Percentiles rank a stretch among this genome's conserved stretches.
Conservation (phyloP, 2,329 filamentous ascomycete genomes). For the Paramyrothecium sp. region DNA sequence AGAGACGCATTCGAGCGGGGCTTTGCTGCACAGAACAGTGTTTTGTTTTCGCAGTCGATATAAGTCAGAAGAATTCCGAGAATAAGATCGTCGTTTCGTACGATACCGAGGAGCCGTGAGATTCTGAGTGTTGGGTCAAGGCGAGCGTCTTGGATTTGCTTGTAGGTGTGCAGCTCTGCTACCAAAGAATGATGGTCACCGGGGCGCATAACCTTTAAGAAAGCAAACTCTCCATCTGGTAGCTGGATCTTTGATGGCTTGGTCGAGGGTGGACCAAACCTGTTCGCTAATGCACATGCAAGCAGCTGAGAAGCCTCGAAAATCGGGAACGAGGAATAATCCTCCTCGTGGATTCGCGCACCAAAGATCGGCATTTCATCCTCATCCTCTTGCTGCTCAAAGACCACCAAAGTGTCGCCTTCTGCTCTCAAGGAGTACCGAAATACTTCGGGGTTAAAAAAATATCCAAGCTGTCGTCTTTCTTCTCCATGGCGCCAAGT, state of each 20-base stretch:
- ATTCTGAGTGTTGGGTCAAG: constrained; percentile 8
- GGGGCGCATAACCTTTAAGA: constrained; percentile 7
- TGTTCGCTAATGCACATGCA: background rate
- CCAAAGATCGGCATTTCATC: constrained; percentile 1
- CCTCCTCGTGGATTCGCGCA: constrained; percentile 5
- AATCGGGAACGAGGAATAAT: constrained; percentile 8
- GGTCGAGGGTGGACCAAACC: background rate
- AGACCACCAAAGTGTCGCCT: constrained; percentile 5
- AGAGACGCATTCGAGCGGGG: background rate
- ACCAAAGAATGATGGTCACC: constrained; percentile 5
- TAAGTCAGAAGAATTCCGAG: constrained; percentile 14
- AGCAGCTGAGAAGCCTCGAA: constrained; percentile 10
- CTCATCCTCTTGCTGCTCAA: background rate
- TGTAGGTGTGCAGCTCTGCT: constrained; percentile 11
- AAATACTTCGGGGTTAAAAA: constrained; percentile 10
- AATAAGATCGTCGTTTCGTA: constrained; percentile 2
- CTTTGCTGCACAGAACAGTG: constrained; percentile 6
- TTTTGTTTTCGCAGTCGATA: constrained; percentile 8
- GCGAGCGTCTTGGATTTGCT: constrained; percentile 6
- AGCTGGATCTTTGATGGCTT: constrained; percentile 8
- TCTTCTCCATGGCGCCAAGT: background rate
- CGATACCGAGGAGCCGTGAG: constrained; percentile 10
- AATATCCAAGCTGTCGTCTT: constrained; percentile 6
- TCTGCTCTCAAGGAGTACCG: constrained; percentile 11
- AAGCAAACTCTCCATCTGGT: constrained; percentile 4